These are phyloP conservation scores for Fomitopsis betulina DNA, from an alignment of 1,284 basidiomycete species.

Conservation along the genomic window DNA sequence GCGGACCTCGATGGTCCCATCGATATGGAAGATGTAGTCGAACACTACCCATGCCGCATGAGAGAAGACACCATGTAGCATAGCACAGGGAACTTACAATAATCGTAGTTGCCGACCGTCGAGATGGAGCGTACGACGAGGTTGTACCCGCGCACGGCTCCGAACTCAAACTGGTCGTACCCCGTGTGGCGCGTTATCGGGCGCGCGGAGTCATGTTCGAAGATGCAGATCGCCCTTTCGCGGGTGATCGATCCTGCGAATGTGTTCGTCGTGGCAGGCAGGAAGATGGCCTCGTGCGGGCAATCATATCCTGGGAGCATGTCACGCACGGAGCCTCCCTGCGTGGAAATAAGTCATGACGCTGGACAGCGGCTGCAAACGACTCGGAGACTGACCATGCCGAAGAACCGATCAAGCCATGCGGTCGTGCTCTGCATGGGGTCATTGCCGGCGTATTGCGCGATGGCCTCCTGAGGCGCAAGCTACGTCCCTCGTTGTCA, in stretches of 20 bases:
- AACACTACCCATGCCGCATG: slow-evolving; percentile 31
- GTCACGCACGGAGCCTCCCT: slow-evolving; percentile 44
- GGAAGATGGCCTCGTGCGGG: slow-evolving; percentile 52
- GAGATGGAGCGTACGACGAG: slow-evolving; percentile 52
- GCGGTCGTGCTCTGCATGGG: slow-evolving; percentile 60
- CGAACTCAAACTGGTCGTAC: slow-evolving; percentile 45
- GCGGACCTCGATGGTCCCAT: slow-evolving; percentile 62
- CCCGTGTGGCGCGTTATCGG: slow-evolving; percentile 59
- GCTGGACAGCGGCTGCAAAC: not conserved
- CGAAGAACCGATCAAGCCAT: slow-evolving; percentile 64
- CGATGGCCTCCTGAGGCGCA: slow-evolving; percentile 54
- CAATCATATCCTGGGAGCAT: slow-evolving; percentile 65
- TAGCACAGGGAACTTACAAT: slow-evolving; percentile 33
- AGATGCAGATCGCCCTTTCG: slow-evolving; percentile 57
- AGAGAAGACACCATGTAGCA: not conserved
- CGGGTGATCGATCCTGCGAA: slow-evolving; percentile 38
- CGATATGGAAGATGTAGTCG: slow-evolving; percentile 63
- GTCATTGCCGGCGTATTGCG: slow-evolving; percentile 64
- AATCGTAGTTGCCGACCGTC: slow-evolving; percentile 63
- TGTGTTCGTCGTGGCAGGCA: slow-evolving; percentile 53
- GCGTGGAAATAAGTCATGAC: no score
- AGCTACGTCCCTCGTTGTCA: slow-evolving; percentile 31
- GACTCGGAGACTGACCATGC: slow-evolving; percentile 43
- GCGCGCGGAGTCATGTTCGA: slow-evolving; percentile 54
- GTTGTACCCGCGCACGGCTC: slow-evolving; percentile 56